A percentile compares a stretch with the other conserved stretches of the same genome.
phyloP scores from a whole-genome alignment of 2,329 filamentous ascomycete genomes.

The Penicillium psychrosexuale region DNA sequence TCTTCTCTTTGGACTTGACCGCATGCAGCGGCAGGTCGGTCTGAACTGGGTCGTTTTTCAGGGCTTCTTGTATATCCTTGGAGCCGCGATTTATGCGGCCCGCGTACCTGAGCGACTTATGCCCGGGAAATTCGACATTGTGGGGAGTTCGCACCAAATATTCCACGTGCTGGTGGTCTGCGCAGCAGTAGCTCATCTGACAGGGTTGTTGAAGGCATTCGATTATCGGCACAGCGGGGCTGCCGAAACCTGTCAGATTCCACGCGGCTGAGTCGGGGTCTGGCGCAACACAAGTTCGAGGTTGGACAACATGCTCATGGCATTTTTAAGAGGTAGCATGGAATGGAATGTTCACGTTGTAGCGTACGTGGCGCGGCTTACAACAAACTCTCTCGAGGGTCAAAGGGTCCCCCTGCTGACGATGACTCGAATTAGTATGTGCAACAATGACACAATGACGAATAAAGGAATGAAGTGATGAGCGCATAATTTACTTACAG shows the following conservation, averaged over 20 bases:
- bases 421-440: slow-evolving; percentile 21
- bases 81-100: slow-evolving; percentile 78
- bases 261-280: slow-evolving; percentile 19
- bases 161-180: slow-evolving; percentile 88
- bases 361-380: slow-evolving; percentile 4
- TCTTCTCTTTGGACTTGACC: slow-evolving; percentile 61
- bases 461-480: slow-evolving; percentile 17
- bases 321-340: slow-evolving; percentile 18
- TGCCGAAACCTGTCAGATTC: slow-evolving; percentile 50
- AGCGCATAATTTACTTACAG: neutral
- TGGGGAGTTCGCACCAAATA: slow-evolving; percentile 91
- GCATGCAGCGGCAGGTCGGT: slow-evolving; percentile 70
- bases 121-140: slow-evolving; percentile 81
- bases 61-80: slow-evolving; percentile 78
- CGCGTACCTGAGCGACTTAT: slow-evolving; percentile 78
- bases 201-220: slow-evolving; percentile 78
- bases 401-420: slow-evolving; percentile 21
- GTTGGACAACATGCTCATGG: slow-evolving; percentile 27
- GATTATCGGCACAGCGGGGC: slow-evolving; percentile 71
- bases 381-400: slow-evolving; percentile 1
- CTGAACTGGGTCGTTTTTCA: slow-evolving; percentile 77
- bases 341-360: slow-evolving; percentile 15
- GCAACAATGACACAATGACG: slow-evolving; percentile 26
- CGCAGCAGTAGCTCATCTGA: slow-evolving; percentile 77
- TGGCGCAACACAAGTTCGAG: slow-evolving; percentile 10